Evolutionary conservation across 2,329 filamentous ascomycete genomes (phyloP).

Genomic region (Metarhizium sp.): DNA sequence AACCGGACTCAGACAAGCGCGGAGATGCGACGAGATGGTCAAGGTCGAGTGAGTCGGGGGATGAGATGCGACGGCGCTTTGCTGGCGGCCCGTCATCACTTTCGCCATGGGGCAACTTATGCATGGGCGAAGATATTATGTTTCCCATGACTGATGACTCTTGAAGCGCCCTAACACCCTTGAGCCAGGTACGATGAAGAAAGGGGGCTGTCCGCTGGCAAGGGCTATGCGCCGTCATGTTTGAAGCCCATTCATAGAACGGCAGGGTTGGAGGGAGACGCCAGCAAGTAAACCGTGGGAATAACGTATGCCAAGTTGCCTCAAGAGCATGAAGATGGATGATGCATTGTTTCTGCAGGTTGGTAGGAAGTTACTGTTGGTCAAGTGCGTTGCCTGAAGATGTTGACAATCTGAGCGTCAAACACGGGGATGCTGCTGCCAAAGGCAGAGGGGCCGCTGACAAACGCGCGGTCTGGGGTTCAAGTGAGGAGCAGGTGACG

Average conservation of each 20-base stretch:
- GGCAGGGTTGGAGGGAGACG: constrained; percentile 4
- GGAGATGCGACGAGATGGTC: constrained; percentile 24
- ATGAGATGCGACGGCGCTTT: constrained; percentile 42
- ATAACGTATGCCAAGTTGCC: not conserved
- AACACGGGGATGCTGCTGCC: not conserved
- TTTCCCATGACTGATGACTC: constrained; percentile 31
- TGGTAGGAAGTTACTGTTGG: not conserved
- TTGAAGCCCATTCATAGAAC: constrained; percentile 25
- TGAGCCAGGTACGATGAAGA: constrained; percentile 45
- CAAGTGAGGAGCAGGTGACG: not conserved
- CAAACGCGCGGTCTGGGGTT: not conserved
- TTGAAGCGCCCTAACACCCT: constrained; percentile 34
- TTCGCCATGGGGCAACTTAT: constrained; percentile 25
- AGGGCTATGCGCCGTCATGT: constrained; percentile 39
- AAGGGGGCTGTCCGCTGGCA: constrained; percentile 42
- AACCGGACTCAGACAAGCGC: constrained; percentile 22
- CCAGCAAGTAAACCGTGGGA: not conserved
- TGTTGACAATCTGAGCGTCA: constrained; percentile 1
- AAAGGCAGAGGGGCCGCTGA: not conserved
- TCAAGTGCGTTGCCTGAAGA: not conserved
- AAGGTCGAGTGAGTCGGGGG: constrained; percentile 23
- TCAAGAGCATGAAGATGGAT: constrained; percentile 4
- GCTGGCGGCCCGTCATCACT: constrained; percentile 28
- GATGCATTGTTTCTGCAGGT: constrained; percentile 8
- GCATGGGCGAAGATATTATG: constrained; percentile 27